These are phyloP conservation scores for Willaertia magna DNA, from an alignment of 208 protist species.

Conservation along the genomic window DNA sequence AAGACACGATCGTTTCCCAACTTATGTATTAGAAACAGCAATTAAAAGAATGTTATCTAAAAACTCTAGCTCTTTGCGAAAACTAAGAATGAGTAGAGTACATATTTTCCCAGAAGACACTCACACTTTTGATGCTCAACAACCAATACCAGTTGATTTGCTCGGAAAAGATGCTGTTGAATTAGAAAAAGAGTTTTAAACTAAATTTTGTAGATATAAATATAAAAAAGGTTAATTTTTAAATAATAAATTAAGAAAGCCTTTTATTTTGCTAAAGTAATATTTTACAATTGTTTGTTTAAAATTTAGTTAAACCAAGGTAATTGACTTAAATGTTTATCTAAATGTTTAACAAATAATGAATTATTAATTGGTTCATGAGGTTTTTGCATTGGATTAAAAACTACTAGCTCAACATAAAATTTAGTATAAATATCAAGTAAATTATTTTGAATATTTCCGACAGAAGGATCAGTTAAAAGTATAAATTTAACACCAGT, in stretches of 20 bases:
- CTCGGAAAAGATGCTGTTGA: not conserved
- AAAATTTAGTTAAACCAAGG: not conserved
- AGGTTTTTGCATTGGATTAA: not conserved
- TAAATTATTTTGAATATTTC: not conserved
- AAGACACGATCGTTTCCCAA: slow-evolving; percentile 4
- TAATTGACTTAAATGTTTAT: not conserved
- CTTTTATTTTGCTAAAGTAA: too few species aligned
- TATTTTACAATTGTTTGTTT: too few species aligned
- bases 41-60: slow-evolving; percentile 18
- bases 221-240: not conserved
- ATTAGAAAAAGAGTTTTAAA: not conserved
- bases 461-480: not conserved
- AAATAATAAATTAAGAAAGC: not conserved
- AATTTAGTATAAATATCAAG: not conserved
- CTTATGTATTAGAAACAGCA: slow-evolving; percentile 9
- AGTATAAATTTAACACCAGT: not conserved
- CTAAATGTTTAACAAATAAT: not conserved
- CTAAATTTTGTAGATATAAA: not conserved
- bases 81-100: slow-evolving; percentile 1
- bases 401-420: not conserved
- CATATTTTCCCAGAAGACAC: not conserved
- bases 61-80: not conserved
- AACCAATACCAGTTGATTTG: slow-evolving; percentile 7
- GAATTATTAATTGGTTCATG: not conserved
- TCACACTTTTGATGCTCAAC: not conserved